A percentile compares a stretch with the other conserved stretches of the same genome.
phyloP scores from a whole-genome alignment of 306 rosid species.

The Parietaria judaica region DNA sequence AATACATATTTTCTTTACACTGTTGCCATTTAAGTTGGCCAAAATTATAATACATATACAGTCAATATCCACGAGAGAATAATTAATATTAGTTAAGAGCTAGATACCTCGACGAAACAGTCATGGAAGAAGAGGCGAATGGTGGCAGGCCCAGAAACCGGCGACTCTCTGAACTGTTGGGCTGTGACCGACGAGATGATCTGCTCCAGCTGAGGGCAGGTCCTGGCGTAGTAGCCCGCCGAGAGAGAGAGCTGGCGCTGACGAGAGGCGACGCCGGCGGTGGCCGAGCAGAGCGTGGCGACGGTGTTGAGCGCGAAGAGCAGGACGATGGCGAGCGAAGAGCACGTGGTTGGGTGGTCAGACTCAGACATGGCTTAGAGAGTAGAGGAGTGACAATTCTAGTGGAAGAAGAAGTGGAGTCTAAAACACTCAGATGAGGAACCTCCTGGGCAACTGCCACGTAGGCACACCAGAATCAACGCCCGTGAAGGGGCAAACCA shows the following conservation, averaged over 20 bases:
- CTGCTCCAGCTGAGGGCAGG: conserved; percentile 72
- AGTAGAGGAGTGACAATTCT: background rate
- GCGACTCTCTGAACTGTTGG: conserved; percentile 74
- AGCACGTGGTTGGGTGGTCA: conserved; percentile 20
- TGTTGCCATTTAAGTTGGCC: no score
- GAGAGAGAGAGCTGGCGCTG: conserved; percentile 43
- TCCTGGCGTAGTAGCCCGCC: conserved; percentile 53
- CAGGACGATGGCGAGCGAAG: conserved; percentile 27
- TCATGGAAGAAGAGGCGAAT: conserved; percentile 89
- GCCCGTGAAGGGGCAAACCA: conserved; percentile 56
- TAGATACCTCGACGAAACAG: conserved; percentile 75
- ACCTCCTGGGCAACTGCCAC: conserved; percentile 18
- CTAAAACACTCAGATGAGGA: conserved; percentile 9
- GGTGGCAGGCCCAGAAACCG: conserved; percentile 83
- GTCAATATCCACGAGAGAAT: no score
- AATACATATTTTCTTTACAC: no score
- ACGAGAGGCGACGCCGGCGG: conserved; percentile 14
- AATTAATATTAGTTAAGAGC: no score
- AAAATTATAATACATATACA: no score
- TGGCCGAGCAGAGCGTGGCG: conserved; percentile 24
- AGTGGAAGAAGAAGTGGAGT: no score
- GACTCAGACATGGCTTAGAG: conserved; percentile 39
- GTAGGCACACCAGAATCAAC: conserved; percentile 37
- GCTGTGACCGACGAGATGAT: conserved; percentile 59
- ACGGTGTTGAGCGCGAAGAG: conserved; percentile 10